Conservation (phyloP, 2,329 filamentous ascomycete genomes). For the Tolypocladium album region DNA sequence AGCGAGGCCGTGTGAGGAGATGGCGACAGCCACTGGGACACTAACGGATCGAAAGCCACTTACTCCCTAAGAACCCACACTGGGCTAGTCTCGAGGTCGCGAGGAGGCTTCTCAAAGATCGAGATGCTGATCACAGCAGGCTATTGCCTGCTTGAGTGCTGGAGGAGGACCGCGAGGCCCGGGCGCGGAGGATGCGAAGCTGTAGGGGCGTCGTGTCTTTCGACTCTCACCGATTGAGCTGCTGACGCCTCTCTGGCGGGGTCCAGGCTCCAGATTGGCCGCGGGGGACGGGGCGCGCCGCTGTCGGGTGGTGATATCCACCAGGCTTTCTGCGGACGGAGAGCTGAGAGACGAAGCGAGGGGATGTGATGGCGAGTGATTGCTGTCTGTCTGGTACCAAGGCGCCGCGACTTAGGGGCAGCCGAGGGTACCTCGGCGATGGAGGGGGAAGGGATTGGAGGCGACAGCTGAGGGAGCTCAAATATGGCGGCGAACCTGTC, state of each 20-base stretch:
- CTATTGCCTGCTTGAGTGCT: neutral
- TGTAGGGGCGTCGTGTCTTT: neutral
- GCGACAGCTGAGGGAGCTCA: neutral
- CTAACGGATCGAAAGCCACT: neutral
- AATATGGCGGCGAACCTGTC: neutral
- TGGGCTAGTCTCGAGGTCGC: neutral
- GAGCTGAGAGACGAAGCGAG: neutral
- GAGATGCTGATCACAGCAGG: neutral
- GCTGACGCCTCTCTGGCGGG: neutral
- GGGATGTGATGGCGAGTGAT: neutral
- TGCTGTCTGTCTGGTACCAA: neutral
- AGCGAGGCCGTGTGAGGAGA: neutral
- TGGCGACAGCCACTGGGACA: neutral
- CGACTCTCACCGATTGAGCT: neutral
- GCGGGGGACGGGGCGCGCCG: neutral
- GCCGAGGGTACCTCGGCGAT: neutral
- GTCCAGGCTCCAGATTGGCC: neutral
- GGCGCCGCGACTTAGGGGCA: neutral
- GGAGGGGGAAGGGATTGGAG: neutral
- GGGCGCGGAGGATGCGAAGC: neutral
- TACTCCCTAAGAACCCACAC: neutral
- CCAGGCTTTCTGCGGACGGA: neutral
- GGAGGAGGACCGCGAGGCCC: neutral
- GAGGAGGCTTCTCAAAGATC: neutral
- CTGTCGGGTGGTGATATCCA: neutral